Percentiles rank a stretch among this genome's conserved stretches.
Evolutionary conservation across 805 yeast genomes (phyloP).

Genomic region (Millerozyma acaciae): DNA sequence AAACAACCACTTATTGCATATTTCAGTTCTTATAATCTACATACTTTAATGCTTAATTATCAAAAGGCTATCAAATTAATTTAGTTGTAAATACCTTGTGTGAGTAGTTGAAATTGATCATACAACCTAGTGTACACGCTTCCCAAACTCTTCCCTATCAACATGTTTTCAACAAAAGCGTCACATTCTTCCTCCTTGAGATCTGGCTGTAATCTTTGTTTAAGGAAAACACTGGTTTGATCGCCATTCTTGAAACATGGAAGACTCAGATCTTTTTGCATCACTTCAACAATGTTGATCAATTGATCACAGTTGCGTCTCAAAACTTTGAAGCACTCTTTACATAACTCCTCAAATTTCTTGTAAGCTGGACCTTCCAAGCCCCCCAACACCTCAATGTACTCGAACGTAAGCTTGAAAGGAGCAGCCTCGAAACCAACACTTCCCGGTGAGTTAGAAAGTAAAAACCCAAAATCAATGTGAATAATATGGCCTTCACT

Average conservation of each 20-base stretch:
- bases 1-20: slow-evolving; percentile 2
- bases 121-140: slow-evolving; percentile 87
- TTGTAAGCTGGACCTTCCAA: slow-evolving; percentile 54
- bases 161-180: slow-evolving; percentile 66
- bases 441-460: slow-evolving; percentile 94
- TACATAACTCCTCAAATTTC: slow-evolving; percentile 59
- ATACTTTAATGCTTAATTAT: slow-evolving; percentile 1
- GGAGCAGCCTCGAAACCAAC: slow-evolving; percentile 98
- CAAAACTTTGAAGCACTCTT: slow-evolving; percentile 68
- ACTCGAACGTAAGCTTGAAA: slow-evolving; percentile 86
- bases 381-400: slow-evolving; percentile 86
- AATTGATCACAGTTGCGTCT: slow-evolving; percentile 72
- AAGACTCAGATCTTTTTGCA: slow-evolving; percentile 85
- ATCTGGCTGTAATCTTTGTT: slow-evolving; percentile 78
- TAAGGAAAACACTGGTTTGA: slow-evolving; percentile 71
- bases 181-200: slow-evolving; percentile 70
- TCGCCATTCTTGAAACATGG: slow-evolving; percentile 93
- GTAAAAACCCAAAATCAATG: slow-evolving; percentile 91
- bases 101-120: slow-evolving; percentile 90
- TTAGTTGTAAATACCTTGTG: slow-evolving; percentile 88
- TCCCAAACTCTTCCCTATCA: slow-evolving; percentile 80
- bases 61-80: neutral
- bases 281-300: slow-evolving; percentile 80
- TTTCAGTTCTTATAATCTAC: slow-evolving; percentile 4
- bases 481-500: slow-evolving; percentile 92